A percentile compares a stretch with the other conserved stretches of the same genome.
Evolutionary conservation across 2,329 filamentous ascomycete species (phyloP).

Genomic region (Fusarium sp.): DNA sequence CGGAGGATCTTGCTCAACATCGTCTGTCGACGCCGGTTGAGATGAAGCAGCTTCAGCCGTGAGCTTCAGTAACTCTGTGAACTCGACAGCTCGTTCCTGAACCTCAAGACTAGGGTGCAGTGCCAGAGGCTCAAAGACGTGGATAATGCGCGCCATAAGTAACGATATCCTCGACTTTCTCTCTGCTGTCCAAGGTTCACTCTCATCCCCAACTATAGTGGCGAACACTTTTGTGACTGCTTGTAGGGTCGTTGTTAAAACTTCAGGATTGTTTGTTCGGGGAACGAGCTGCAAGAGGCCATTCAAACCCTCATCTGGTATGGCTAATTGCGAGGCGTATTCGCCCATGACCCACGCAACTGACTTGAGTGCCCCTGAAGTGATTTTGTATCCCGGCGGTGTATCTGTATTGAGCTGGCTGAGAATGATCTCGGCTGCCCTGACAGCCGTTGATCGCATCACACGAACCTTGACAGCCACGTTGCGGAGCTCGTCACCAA

Average conservation of each 20-base stretch:
- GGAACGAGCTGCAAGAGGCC: constrained; percentile 75
- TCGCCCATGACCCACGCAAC: constrained; percentile 90
- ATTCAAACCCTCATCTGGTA: constrained; percentile 76
- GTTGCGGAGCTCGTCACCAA: constrained; percentile 88
- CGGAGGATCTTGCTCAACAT: constrained; percentile 72
- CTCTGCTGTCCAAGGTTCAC: constrained; percentile 74
- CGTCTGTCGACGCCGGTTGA: constrained; percentile 67
- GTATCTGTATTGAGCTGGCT: constrained; percentile 63
- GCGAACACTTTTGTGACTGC: constrained; percentile 87
- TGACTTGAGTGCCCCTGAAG: constrained; percentile 74
- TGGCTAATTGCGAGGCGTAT: constrained; percentile 76
- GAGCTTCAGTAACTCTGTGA: constrained; percentile 87
- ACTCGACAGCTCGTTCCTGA: constrained; percentile 93
- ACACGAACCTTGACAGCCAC: constrained; percentile 91
- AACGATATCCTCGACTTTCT: constrained; percentile 79
- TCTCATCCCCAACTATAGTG: constrained; percentile 71
- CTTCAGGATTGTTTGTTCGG: constrained; percentile 66
- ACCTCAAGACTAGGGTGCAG: constrained; percentile 90
- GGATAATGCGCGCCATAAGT: constrained; percentile 81
- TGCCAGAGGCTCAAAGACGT: constrained; percentile 81
- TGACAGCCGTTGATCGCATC: constrained; percentile 80
- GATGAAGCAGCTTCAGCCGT: constrained; percentile 81
- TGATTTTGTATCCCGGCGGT: constrained; percentile 64
- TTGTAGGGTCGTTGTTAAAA: constrained; percentile 83
- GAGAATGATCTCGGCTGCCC: constrained; percentile 82